phyloP scores from a whole-genome alignment of 495 filamentous ascomycete genomes.

The Hypoxylon subgilvum region DNA sequence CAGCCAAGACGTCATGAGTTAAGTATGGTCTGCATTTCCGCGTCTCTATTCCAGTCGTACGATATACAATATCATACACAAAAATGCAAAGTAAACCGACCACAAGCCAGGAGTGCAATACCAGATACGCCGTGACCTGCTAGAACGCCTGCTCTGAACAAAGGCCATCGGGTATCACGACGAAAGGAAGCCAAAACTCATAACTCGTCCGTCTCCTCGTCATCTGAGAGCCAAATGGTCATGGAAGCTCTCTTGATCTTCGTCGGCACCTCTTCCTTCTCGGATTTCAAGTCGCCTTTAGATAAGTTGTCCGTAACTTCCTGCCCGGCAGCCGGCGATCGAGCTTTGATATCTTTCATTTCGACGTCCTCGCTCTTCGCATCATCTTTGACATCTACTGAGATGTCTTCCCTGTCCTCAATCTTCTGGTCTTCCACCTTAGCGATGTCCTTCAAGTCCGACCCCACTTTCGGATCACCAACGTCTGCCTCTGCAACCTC shows the following conservation, averaged over 20 bases:
- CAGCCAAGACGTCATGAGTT: no score
- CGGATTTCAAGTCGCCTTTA: slow-evolving; percentile 1
- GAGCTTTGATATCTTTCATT: slow-evolving; percentile 13
- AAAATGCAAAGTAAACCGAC: no score
- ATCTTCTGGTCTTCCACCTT: slow-evolving; percentile 13
- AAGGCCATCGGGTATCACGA: slow-evolving; percentile 1
- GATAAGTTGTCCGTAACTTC: background rate
- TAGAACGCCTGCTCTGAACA: background rate
- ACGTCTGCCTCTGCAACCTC: slow-evolving; percentile 10
- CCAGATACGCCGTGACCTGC: no score
- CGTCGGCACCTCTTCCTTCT: slow-evolving; percentile 5
- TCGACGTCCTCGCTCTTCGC: slow-evolving; percentile 1
- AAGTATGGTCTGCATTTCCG: no score
- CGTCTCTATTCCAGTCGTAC: no score
- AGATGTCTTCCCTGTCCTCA: background rate
- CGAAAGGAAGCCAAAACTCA: slow-evolving; percentile 6
- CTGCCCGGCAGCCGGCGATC: slow-evolving; percentile 12
- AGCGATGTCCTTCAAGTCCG: slow-evolving; percentile 6
- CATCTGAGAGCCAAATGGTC: slow-evolving; percentile 38
- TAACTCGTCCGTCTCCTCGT: slow-evolving; percentile 40
- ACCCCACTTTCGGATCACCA: slow-evolving; percentile 4
- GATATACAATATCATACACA: no score
- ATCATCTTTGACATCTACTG: background rate
- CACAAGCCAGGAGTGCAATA: no score
- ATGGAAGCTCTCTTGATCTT: slow-evolving; percentile 17